phyloP scores from a whole-genome alignment of 805 yeast species.

The Yarrowia sp. region DNA sequence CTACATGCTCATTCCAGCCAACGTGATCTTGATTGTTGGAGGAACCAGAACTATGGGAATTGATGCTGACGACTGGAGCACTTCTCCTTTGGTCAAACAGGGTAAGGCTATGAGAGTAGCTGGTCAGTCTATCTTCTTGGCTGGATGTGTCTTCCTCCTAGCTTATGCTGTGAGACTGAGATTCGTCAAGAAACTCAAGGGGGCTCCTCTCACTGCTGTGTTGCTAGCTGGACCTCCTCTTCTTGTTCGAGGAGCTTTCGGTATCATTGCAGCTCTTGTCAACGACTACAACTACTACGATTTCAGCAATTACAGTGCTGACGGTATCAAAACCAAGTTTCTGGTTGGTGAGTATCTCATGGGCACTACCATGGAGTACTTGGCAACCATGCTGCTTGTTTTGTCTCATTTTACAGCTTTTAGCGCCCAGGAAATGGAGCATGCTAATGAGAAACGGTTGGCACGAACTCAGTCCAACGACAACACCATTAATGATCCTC shows the following conservation, averaged over 20 bases:
- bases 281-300: conserved; percentile 1
- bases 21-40: conserved; percentile 6
- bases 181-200: background rate
- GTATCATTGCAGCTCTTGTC: conserved; percentile 6
- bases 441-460: background rate
- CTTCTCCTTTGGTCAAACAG: background rate
- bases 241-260: conserved; percentile 10
- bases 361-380: conserved; percentile 20
- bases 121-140: conserved; percentile 6
- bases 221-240: background rate
- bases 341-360: background rate
- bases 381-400: background rate
- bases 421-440: background rate
- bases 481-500: background rate
- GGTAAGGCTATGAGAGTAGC: conserved; percentile 3
- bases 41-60: background rate
- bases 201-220: background rate
- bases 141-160: background rate
- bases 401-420: conserved; percentile 4
- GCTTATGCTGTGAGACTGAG: conserved; percentile 10
- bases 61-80: background rate
- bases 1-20: conserved; percentile 20
- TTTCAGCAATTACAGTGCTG: background rate
- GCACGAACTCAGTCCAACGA: background rate
- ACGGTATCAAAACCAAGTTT: background rate